Percentiles rank a stretch among this genome's conserved stretches.
phyloP scores from a whole-genome alignment of 2,329 filamentous ascomycete genomes.

The Aureobasidium pullulans region DNA sequence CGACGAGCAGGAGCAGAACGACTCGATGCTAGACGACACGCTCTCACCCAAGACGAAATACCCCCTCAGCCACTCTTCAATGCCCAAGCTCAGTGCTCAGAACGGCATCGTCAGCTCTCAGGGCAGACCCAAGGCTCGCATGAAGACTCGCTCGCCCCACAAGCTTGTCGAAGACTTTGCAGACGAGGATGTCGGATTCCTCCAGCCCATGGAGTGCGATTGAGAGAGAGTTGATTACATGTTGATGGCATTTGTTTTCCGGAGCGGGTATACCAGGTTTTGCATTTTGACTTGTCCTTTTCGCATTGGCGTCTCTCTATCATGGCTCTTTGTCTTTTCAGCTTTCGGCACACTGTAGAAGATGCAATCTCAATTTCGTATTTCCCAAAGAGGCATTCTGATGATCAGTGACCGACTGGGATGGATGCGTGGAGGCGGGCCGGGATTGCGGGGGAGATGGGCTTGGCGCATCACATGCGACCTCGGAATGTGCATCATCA shows the following conservation, averaged over 20 bases:
- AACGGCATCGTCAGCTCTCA: not conserved
- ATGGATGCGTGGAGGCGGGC: not conserved
- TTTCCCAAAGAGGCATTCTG: not conserved
- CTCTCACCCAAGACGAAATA: not conserved
- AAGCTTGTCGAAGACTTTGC: not conserved
- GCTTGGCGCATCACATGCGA: constrained; percentile 10
- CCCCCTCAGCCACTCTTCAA: constrained; percentile 6
- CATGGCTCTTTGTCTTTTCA: not conserved
- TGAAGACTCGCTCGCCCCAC: constrained; percentile 3
- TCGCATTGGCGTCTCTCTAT: not conserved
- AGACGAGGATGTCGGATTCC: constrained; percentile 10
- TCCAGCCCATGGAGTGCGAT: constrained; percentile 15
- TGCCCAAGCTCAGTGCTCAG: not conserved
- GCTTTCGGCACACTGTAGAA: not conserved
- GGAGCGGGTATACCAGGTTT: not conserved
- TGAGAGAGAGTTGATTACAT: not conserved
- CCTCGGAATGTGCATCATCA: constrained; percentile 9
- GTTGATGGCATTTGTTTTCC: not conserved
- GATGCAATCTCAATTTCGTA: not conserved
- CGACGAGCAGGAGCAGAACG: constrained; percentile 12
- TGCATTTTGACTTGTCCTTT: not conserved
- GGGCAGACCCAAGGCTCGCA: constrained; percentile 12
- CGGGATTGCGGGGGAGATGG: not conserved
- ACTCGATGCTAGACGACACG: not conserved
- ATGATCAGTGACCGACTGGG: not conserved